Conservation (phyloP, 176 grass and related monocot genomes). For the Calamus simplicifolius region DNA sequence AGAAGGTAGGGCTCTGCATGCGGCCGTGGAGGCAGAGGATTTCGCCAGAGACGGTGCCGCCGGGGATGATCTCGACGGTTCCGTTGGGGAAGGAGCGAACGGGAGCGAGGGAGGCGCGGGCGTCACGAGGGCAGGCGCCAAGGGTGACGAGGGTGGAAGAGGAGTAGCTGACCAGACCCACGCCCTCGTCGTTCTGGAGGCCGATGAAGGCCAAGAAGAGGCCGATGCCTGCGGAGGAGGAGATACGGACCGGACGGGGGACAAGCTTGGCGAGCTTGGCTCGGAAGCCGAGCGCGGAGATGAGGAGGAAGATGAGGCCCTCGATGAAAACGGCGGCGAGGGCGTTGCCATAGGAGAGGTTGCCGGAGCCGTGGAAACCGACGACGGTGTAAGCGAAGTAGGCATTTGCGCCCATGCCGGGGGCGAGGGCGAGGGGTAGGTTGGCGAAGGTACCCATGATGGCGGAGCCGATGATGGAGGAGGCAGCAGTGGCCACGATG, state of each 20-base stretch:
- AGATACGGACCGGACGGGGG: conserved; percentile 49
- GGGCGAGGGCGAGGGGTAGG: conserved; percentile 60
- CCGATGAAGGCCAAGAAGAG: conserved; percentile 62
- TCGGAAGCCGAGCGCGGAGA: conserved; percentile 46
- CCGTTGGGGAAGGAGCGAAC: conserved; percentile 52
- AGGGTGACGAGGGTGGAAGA: conserved; percentile 62
- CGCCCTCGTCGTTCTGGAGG: conserved; percentile 46
- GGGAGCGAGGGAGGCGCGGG: conserved; percentile 54
- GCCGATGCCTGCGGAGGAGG: conserved; percentile 66
- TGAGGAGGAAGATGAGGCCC: conserved; percentile 53
- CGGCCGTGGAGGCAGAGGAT: conserved; percentile 57
- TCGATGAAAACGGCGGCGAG: conserved; percentile 75
- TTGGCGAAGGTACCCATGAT: conserved; percentile 78
- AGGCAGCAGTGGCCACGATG: conserved; percentile 72
- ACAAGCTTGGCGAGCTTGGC: conserved; percentile 49
- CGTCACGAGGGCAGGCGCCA: conserved; percentile 49
- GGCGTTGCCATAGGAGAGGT: conserved; percentile 46
- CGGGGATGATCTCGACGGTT: conserved; percentile 49
- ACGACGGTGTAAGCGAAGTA: conserved; percentile 82
- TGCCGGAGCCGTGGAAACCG: conserved; percentile 72
- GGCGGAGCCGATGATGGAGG: conserved; percentile 55
- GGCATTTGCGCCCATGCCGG: conserved; percentile 77
- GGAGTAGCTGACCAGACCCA: conserved; percentile 56
- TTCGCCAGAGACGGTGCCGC: conserved; percentile 36
- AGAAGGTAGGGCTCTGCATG: conserved; percentile 70